Percentiles rank a stretch among this genome's conserved stretches.
These are phyloP conservation scores for Paramecium pentaurelia DNA, from an alignment of 73 alveolate species.

Conservation along the genomic window DNA sequence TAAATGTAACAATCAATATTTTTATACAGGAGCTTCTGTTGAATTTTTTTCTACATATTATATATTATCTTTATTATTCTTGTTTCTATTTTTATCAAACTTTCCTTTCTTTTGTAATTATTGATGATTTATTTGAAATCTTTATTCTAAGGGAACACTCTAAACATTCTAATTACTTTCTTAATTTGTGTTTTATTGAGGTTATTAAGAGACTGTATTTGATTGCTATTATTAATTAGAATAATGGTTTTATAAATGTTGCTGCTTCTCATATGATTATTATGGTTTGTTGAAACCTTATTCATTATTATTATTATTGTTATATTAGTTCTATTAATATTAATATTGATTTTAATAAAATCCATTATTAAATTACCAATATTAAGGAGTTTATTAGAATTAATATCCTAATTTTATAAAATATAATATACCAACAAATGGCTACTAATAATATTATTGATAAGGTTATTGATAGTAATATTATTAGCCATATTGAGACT, in stretches of 20 bases:
- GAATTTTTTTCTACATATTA: neutral
- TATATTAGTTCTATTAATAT: neutral
- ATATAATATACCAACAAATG: neutral
- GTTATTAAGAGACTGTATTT: neutral
- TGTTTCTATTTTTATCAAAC: neutral
- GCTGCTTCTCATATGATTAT: neutral
- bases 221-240: neutral
- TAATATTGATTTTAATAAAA: slow-evolving; percentile 30
- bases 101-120: neutral
- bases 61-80: neutral
- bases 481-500: neutral
- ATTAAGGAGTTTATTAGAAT: neutral
- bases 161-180: neutral
- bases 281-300: neutral
- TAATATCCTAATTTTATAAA: neutral
- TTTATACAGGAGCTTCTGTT: slow-evolving; percentile 10
- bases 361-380: slow-evolving; percentile 40
- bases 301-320: neutral
- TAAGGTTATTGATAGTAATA: slow-evolving; percentile 23
- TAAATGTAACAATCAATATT: neutral
- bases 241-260: neutral
- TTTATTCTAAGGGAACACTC: neutral
- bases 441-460: neutral
- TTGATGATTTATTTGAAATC: neutral
- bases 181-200: neutral